Base-by-base conservation (phyloP, 108 stramenopile genomes). In the Skeletonema menzelii region DNA sequence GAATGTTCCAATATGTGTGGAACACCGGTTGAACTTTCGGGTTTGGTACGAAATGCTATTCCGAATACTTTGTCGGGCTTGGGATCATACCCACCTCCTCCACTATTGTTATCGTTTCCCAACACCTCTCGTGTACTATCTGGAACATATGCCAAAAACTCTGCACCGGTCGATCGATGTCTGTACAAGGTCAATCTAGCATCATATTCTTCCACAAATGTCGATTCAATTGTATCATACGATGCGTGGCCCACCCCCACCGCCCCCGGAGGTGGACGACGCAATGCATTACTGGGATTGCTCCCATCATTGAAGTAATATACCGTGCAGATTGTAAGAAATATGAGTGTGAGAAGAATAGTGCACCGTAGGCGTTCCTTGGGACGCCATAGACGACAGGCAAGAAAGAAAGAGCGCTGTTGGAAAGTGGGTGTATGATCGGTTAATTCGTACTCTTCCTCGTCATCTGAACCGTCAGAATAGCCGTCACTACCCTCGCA, bases 1-100 rank as follows among this genome's bases (percentile, higher is more conserved):
- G 94, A 86, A 76, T 98, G 95, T 72, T 97, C 91, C 34, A 98
- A 82, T 26, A 99, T 93, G 79, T 97, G 95, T 5, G 97, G 91
- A 7, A 94, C 85, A 8, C 98, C 98, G 5, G 91, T 92, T 42
- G 65, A 67, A 77, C 91, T 88, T 27, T 82, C 72, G 14, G 94
- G 87, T 19, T 87, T 90, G 12, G 98, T 99, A 19, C 94, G 82
- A 72, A 99, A 97, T 38, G 86, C 89, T n/a, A 98, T 86, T 26
- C 97, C 97, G 78, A 99, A 99, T 2, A 90, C 94, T 60, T 95
- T 95, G 82, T 98, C 95, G 26, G 88, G 91, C 17, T 75, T 81
- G 26, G 79, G 59, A 75, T 91, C 90, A 30, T 79, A 79, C 2
- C 65, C 69, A 12, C 38, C 59, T 10, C 56, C 71, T 4, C 53